Percentiles rank a stretch among this genome's conserved stretches.
These are phyloP conservation scores for Citrus cavaleriei DNA, from an alignment of 345 rosid genomes.

Conservation along the genomic window DNA sequence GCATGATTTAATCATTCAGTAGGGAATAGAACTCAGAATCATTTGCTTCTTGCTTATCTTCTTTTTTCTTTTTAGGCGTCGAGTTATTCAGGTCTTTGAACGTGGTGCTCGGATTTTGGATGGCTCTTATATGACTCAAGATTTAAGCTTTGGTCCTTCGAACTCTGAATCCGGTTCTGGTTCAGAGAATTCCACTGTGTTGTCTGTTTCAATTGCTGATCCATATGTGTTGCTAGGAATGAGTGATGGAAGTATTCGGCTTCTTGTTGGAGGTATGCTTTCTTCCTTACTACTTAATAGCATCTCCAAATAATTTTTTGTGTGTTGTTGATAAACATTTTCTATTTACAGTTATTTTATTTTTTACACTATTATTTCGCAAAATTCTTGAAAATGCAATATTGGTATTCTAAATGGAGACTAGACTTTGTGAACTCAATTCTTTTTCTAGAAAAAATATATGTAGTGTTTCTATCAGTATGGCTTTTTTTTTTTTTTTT, in stretches of 20 bases:
- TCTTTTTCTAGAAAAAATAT: neutral
- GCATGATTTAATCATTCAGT: neutral
- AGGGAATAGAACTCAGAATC: neutral
- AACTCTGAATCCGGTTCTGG: slow-evolving; percentile 65
- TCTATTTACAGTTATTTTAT: neutral
- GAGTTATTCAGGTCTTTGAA: slow-evolving; percentile 91
- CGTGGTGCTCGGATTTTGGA: slow-evolving; percentile 91
- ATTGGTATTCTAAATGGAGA: neutral
- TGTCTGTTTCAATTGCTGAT: slow-evolving; percentile 90
- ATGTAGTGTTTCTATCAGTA: neutral
- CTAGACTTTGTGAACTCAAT: neutral
- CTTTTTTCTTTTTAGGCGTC: slow-evolving; percentile 59
- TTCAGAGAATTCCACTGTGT: slow-evolving; percentile 63
- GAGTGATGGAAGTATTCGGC: slow-evolving; percentile 84
- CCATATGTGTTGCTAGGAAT: slow-evolving; percentile 84
- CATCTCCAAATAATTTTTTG: neutral
- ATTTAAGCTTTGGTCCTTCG: slow-evolving; percentile 67
- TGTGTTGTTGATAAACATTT: neutral
- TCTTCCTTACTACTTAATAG: neutral
- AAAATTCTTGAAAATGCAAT: neutral
- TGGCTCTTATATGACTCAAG: slow-evolving; percentile 97
- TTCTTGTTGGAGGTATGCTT: slow-evolving; percentile 84
- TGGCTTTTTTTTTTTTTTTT: too few relatives aligned
- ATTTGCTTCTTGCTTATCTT: neutral
- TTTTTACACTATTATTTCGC: neutral